Evolutionary conservation across 371 early-diverging fungal species (phyloP).

Genomic region (Mortierella sp.): DNA sequence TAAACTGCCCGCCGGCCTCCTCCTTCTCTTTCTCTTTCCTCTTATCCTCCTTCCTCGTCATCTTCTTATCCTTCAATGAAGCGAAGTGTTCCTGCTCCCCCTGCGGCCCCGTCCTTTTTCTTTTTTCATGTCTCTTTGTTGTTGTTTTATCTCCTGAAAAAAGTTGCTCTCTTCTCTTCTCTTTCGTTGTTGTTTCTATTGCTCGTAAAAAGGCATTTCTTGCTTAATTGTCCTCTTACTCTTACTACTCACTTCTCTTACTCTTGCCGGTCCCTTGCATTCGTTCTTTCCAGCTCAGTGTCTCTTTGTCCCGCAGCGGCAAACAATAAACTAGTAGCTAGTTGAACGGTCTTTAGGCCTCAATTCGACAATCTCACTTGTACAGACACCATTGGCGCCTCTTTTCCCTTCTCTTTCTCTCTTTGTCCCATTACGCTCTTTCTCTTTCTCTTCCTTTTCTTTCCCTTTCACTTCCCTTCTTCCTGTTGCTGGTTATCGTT

Average conservation of each 20-base stretch:
- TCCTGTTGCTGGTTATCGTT: neutral
- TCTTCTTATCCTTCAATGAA: too few species aligned
- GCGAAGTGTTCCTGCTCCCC: neutral
- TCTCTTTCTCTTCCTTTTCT: neutral
- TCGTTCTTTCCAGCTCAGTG: neutral
- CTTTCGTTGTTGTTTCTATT: neutral
- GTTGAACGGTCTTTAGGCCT: neutral
- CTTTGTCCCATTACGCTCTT: neutral
- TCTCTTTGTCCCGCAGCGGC: neutral
- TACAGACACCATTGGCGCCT: neutral
- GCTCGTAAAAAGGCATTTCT: neutral
- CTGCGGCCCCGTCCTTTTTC: slow-evolving; percentile 11
- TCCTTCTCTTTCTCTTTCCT: neutral
- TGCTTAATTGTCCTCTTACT: neutral
- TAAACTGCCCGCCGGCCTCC: neutral
- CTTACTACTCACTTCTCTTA: neutral
- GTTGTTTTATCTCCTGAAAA: slow-evolving; percentile 3
- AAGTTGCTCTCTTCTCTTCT: neutral
- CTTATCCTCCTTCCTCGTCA: neutral
- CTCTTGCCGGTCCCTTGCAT: slow-evolving; percentile 7
- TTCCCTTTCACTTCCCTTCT: neutral
- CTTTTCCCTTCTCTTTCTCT: neutral
- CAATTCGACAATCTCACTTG: neutral
- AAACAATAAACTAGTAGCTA: neutral
- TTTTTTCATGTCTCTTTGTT: too few species aligned